Evolutionary conservation across 2,329 filamentous ascomycete species (phyloP).

Genomic region (Fusarium sp.): DNA sequence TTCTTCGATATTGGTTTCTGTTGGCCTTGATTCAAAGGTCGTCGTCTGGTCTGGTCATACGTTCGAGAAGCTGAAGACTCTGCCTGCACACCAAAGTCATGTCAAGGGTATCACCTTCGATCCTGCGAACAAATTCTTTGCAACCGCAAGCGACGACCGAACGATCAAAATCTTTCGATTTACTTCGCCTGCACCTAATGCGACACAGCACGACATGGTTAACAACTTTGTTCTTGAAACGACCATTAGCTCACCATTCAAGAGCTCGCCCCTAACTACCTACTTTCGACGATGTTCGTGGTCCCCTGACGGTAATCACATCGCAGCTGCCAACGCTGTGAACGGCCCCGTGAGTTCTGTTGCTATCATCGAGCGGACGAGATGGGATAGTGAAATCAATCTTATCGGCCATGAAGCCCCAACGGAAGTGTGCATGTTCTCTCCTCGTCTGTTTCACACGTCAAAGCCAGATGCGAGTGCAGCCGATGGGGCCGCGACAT

Average conservation of each 20-base stretch:
- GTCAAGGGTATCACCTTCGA: constrained; percentile 99
- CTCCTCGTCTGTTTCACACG: constrained; percentile 85
- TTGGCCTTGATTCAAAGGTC: constrained; percentile 96
- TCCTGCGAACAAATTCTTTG: constrained; percentile 98
- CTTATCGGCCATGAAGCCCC: constrained; percentile 97
- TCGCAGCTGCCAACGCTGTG: constrained; percentile 94
- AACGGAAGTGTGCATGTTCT: constrained; percentile 97
- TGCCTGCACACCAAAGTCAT: constrained; percentile 93
- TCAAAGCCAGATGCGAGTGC: constrained; percentile 69
- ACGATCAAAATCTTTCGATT: constrained; percentile 98
- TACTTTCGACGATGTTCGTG: constrained; percentile 97
- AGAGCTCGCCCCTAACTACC: constrained; percentile 91
- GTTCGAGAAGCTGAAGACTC: constrained; percentile 96
- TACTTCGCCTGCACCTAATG: constrained; percentile 88
- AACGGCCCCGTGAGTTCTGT: constrained; percentile 98
- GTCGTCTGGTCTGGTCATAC: constrained; percentile 98
- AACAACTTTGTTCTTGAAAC: constrained; percentile 96
- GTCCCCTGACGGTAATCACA: constrained; percentile 97
- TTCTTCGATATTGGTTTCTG: constrained; percentile 93
- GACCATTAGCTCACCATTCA: constrained; percentile 89
- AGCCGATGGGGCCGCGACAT: constrained; percentile 53
- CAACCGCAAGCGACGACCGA: constrained; percentile 95
- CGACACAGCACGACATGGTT: constrained; percentile 92
- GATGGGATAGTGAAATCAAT: constrained; percentile 97
- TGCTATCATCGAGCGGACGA: constrained; percentile 90